These are phyloP conservation scores for Silene vulgaris DNA, from an alignment of 179 eudicot genomes.

Conservation along the genomic window DNA sequence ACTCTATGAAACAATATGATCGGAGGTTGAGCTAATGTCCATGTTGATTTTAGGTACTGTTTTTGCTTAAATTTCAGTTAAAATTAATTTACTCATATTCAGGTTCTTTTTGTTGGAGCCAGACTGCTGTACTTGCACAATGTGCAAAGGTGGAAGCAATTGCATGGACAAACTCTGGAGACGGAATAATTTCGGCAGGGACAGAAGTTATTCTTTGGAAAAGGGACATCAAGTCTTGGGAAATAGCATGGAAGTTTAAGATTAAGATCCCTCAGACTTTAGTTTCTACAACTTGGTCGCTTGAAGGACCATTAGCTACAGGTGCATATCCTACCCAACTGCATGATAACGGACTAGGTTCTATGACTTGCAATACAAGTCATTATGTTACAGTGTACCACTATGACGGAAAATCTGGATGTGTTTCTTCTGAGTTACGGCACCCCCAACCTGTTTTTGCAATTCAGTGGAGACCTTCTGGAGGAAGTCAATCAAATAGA, in stretches of 20 bases:
- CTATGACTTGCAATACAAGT: constrained; percentile 29
- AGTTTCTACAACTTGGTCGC: constrained; percentile 68
- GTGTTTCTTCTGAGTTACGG: constrained; percentile 44
- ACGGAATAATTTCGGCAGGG: constrained; percentile 82
- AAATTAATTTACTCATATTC: constrained; percentile 85
- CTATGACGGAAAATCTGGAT: constrained; percentile 43
- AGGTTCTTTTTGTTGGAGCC: constrained; percentile 99
- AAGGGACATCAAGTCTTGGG: constrained; percentile 64
- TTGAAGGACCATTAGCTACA: constrained; percentile 69
- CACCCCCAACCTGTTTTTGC: constrained; percentile 80
- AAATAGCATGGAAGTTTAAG: constrained; percentile 77
- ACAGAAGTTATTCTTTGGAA: constrained; percentile 81
- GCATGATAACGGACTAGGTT: constrained; percentile 32
- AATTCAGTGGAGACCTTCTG: constrained; percentile 88
- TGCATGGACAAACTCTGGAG: constrained; percentile 90
- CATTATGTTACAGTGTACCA: constrained; percentile 50
- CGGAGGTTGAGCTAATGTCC: neutral
- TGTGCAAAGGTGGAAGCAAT: constrained; percentile 63
- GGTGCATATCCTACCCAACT: constrained; percentile 34
- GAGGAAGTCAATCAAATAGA: constrained; percentile 34
- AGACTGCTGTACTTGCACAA: constrained; percentile 81
- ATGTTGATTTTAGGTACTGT: constrained; percentile 10
- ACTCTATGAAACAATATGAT: neutral
- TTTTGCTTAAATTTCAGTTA: constrained; percentile 22
- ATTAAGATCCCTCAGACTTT: constrained; percentile 56